Base-by-base conservation (phyloP, 164 flowering plant species). In the Umbilicus rupestris region DNA sequence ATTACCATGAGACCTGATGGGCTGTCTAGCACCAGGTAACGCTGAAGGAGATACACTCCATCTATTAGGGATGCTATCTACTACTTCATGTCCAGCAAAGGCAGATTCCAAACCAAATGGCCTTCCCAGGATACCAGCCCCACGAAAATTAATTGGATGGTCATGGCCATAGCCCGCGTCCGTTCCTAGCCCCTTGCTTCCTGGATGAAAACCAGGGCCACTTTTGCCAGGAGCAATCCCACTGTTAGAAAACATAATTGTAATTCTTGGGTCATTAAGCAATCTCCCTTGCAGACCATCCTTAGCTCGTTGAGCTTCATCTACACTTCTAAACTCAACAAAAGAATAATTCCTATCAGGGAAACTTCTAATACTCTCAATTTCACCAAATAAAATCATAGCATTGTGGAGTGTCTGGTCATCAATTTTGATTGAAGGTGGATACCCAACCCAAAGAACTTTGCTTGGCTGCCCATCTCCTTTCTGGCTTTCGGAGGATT, bases 331-430 rank as follows among this genome's bases (percentile, higher is more conserved):
- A 67, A 94, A 94, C 68, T 87, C 97, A 26, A 94, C 99, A 75
- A 89, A 87, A 0, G 99, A 77, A 68, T 82, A 87, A 62, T 91
- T 73, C 69, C 89, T 82, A 22, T 88, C 74, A 9, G 91, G 90
- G 55, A 82, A 88, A 68, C 87, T 83, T 72, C 76, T 94, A 28
- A 94, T 88, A 64, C 87, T 76, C 78, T 89, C 97, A 65, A 94
- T 94, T 78, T 94, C 99, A 39, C 99, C 99, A 84, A 85, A 88
- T 26, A 94, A 76, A 60, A 94, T 94, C 97, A 94, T 87, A 12
- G 99, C 95, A 87, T 90, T 91, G 70, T 94, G 94, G 59, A 94
- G 82, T 93, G 85, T 91, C 69, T 87, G 89, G 67, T 94, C 96
- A 73, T 94, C 97, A 69, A 94, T 78, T 69, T 78, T 85, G 63